phyloP scores from a whole-genome alignment of 495 filamentous ascomycete species.

The Penicillium manginii region DNA sequence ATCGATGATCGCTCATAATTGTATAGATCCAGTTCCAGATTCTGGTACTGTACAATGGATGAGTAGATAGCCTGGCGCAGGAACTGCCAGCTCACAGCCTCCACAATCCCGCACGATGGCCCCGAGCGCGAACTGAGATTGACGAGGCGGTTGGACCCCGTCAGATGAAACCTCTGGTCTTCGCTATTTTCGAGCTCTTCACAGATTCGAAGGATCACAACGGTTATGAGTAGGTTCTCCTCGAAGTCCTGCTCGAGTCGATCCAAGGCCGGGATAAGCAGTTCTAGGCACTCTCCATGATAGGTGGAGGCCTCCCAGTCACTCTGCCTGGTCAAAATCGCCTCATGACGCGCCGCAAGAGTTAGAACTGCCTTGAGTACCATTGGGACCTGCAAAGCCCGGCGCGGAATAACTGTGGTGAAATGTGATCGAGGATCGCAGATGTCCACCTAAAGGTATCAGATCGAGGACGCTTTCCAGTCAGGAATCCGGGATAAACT shows the following conservation, averaged over 20 bases:
- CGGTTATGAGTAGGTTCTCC: conserved; percentile 40
- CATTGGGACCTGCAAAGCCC: conserved; percentile 39
- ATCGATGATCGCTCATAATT: conserved; percentile 42
- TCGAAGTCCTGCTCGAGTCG: conserved; percentile 34
- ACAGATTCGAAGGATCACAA: conserved; percentile 43
- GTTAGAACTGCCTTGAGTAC: conserved; percentile 40
- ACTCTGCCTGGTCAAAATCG: conserved; percentile 32
- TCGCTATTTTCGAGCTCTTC: conserved; percentile 40
- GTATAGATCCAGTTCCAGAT: conserved; percentile 37
- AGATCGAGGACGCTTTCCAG: not conserved
- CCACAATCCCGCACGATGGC: conserved; percentile 41
- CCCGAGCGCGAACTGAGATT: conserved; percentile 42
- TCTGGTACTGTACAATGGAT: conserved; percentile 40
- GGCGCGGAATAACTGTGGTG: conserved; percentile 37
- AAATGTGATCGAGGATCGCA: conserved; percentile 43
- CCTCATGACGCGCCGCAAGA: conserved; percentile 40
- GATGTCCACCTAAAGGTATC: conserved; percentile 34
- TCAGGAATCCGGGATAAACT: conserved; percentile 6
- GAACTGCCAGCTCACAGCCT: conserved; percentile 48
- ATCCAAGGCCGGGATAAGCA: conserved; percentile 37
- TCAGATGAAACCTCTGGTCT: conserved; percentile 42
- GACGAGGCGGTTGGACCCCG: conserved; percentile 42
- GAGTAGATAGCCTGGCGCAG: conserved; percentile 48
- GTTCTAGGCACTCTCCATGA: conserved; percentile 40
- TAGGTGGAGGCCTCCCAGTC: conserved; percentile 45